Percentiles rank a stretch among this genome's conserved stretches.
phyloP scores from a whole-genome alignment of 371 early-diverging fungal genomes.

The Basidiobolus meristosporus region DNA sequence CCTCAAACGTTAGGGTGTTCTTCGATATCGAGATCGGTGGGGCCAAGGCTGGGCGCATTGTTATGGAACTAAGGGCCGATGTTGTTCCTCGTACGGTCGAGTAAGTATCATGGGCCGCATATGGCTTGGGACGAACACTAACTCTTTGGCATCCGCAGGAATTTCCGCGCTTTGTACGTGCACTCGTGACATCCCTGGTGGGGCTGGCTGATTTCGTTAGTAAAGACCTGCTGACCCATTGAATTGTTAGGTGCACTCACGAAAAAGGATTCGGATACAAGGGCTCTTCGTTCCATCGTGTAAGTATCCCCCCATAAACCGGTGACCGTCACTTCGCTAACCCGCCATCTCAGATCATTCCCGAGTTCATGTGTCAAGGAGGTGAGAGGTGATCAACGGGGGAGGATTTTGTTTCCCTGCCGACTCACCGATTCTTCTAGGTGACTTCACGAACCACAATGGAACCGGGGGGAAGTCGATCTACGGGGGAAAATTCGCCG shows the following conservation, averaged over 20 bases:
- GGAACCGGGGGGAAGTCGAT: slow-evolving; percentile 95
- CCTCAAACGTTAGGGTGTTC: slow-evolving; percentile 29
- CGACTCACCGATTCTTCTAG: slow-evolving; percentile 63
- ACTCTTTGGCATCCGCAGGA: no score
- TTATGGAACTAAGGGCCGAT: slow-evolving; percentile 69
- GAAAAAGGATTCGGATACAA: slow-evolving; percentile 68
- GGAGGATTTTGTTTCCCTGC: slow-evolving; percentile 78
- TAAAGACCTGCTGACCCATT: no score
- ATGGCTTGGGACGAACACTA: no score
- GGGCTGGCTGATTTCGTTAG: no score
- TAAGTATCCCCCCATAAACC: no score
- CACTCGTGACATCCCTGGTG: no score
- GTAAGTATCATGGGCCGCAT: no score
- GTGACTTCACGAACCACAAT: slow-evolving; percentile 60
- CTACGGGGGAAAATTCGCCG: slow-evolving; percentile 75
- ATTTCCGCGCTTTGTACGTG: no score
- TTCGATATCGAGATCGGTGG: slow-evolving; percentile 67
- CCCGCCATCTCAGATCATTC: no score
- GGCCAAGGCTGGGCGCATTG: slow-evolving; percentile 55
- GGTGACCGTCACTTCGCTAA: no score
- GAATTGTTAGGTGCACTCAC: slow-evolving; percentile 31
- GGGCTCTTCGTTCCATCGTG: slow-evolving; percentile 73
- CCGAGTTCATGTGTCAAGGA: slow-evolving; percentile 97
- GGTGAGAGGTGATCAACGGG: no score
- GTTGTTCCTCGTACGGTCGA: slow-evolving; percentile 90